Base-by-base conservation (phyloP, 2,329 filamentous ascomycete species). In the Cercospora berteroae region DNA sequence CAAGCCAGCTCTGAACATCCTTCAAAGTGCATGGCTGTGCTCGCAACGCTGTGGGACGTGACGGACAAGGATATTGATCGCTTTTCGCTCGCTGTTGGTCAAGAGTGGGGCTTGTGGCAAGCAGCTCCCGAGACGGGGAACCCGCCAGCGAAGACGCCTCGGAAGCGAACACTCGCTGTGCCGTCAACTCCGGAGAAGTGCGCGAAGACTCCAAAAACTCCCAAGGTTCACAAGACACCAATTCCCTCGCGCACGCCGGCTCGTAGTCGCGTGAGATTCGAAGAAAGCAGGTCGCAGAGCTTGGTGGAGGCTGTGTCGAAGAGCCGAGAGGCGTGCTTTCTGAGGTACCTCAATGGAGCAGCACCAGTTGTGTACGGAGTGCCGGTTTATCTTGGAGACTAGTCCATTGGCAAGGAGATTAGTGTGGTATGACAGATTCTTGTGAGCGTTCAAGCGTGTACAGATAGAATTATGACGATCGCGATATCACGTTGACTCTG, bases 61-160 rank as follows among this genome's bases (percentile, higher is more conserved):
- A 99, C 95, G 9, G 95, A 99, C 78, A 92, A 92, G 75, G 95
- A 99, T 78, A 97, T 97, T 78, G 96, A 99, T 81, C 90, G 94
- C 18, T 96, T 97, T 78, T 91, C 94, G 0, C 88, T 90, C 36
- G 84, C 86, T 27, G 83, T 91, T 2, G 91, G 97, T 77, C 91
- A 95, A 77, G 86, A 90, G 74, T 99, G 95, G 95, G 95, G 95
- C 0, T 79, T 99, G 6, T 82, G 78, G 84, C 63, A 71, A 4
- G 29, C 71, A 7, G 59, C 70, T n/a, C 60, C 69, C 58, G 68
- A 68, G 5, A 71, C 70, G 1, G 69, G 44, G 4, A 72, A 71
- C 50, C 58, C 69, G 12, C 68, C 72, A 8, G 63, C 70, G 6
- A 77, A 77, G 66, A 74, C 74, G 18, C 71, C 75, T 8, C 72